These are phyloP conservation scores for Globisporangium megalacanthum DNA, from an alignment of 352 stramenopile genomes.

Conservation along the genomic window DNA sequence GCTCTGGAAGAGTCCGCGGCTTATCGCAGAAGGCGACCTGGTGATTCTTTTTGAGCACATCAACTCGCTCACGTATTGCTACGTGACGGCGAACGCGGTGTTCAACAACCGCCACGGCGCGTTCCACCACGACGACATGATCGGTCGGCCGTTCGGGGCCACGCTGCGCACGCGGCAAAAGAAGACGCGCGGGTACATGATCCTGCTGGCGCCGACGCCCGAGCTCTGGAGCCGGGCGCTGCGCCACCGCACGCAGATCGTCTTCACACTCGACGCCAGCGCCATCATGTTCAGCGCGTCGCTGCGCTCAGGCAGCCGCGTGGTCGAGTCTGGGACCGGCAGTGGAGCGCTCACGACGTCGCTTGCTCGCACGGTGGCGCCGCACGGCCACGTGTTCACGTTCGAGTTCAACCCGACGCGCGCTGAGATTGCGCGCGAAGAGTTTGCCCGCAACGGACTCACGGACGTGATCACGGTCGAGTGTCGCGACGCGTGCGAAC, in stretches of 20 bases:
- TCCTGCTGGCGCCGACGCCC: constrained; percentile 93
- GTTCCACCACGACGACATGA: constrained; percentile 97
- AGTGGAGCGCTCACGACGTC: constrained; percentile 92
- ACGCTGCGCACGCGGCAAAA: constrained; percentile 71
- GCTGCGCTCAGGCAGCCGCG: constrained; percentile 86
- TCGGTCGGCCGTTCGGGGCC: constrained; percentile 82
- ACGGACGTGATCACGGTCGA: constrained; percentile 89
- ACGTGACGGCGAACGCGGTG: constrained; percentile 86
- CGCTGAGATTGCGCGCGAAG: constrained; percentile 86
- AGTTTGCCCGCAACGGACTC: constrained; percentile 93
- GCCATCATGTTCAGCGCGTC: constrained; percentile 91
- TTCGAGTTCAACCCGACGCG: constrained; percentile 98
- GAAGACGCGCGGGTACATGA: constrained; percentile 85
- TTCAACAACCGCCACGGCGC: constrained; percentile 96
- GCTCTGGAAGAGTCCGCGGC: constrained; percentile 54
- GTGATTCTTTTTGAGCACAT: constrained; percentile 98
- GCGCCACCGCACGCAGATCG: constrained; percentile 96
- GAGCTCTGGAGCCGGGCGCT: constrained; percentile 95
- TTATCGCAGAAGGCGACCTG: constrained; percentile 83
- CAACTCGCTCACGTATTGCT: constrained; percentile 94
- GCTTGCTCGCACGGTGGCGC: constrained; percentile 87
- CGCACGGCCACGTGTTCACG: constrained; percentile 92
- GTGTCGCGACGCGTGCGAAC: constrained; percentile 94
- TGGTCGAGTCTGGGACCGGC: constrained; percentile 91
- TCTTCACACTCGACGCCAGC: constrained; percentile 94